Evolutionary conservation across 208 protist genomes (phyloP).

Genomic region (Zelonia costaricensis): DNA sequence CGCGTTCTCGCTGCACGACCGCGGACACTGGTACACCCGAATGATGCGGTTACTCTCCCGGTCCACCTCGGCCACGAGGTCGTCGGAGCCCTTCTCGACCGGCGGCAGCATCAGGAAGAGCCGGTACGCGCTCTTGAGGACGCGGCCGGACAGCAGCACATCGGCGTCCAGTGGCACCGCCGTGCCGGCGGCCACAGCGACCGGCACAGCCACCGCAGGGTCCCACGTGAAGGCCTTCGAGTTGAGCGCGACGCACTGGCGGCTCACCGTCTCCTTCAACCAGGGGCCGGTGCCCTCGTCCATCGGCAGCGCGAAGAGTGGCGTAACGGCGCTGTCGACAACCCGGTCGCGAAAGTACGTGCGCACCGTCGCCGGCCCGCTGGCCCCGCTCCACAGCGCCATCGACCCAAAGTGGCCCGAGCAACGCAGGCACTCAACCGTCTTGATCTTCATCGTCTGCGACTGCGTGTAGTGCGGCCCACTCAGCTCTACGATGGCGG

Average conservation of each 20-base stretch:
- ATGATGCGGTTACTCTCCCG: constrained; percentile 53
- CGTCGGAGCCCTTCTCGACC: constrained; percentile 52
- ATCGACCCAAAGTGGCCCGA: constrained; percentile 72
- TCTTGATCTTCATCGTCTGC: constrained; percentile 49
- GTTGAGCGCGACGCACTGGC: constrained; percentile 41
- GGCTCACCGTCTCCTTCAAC: constrained; percentile 76
- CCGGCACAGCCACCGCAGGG: constrained; percentile 37
- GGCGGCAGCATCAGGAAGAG: constrained; percentile 63
- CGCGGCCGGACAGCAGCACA: constrained; percentile 43
- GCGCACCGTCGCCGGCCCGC: constrained; percentile 29
- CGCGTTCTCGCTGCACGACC: constrained; percentile 52
- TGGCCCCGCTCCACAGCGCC: constrained; percentile 38
- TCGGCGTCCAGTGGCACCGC: constrained; percentile 48
- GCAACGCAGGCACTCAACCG: constrained; percentile 49
- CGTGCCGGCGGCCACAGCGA: constrained; percentile 1
- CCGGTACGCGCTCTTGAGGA: constrained; percentile 68
- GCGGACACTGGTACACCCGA: constrained; percentile 76
- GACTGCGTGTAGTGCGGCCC: constrained; percentile 51
- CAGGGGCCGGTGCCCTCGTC: constrained; percentile 86
- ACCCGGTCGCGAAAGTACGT: constrained; percentile 25
- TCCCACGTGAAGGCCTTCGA: constrained; percentile 65
- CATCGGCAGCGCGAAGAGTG: constrained; percentile 71
- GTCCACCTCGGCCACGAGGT: constrained; percentile 66
- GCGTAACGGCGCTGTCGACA: constrained; percentile 27
- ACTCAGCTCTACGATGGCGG: constrained; percentile 47